phyloP scores from a whole-genome alignment of 306 rosid genomes.

The Senna siamea region DNA sequence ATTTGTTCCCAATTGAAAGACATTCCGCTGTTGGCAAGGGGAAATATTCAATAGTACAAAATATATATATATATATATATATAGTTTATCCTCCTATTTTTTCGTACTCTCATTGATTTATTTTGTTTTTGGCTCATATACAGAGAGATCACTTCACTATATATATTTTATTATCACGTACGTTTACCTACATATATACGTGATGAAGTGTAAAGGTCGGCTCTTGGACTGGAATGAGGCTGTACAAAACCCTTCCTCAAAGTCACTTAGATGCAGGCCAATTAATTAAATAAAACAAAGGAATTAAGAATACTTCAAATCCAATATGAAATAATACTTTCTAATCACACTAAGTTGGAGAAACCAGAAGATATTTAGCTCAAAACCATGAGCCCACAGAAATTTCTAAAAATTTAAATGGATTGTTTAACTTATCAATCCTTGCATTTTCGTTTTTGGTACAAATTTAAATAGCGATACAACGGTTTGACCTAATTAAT shows the following conservation, averaged over 20 bases:
- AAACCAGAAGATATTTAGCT: neutral
- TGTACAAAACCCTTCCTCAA: slow-evolving; percentile 29
- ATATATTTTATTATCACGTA: slow-evolving; percentile 8
- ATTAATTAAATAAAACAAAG: slow-evolving; percentile 11
- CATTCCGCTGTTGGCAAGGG: slow-evolving; percentile 12
- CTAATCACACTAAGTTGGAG: neutral
- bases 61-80: neutral
- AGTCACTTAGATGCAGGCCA: slow-evolving; percentile 38
- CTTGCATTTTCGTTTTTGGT: no score
- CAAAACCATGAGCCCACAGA: neutral
- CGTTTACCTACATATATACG: slow-evolving; percentile 40
- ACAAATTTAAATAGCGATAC: no score
- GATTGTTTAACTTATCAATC: no score
- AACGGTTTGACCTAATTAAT: no score
- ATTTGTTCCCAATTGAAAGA: slow-evolving; percentile 14
- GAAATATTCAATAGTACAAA: slow-evolving; percentile 13
- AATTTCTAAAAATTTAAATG: no score
- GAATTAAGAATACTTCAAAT: slow-evolving; percentile 20
- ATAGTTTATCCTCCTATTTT: no score
- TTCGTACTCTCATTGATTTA: no score
- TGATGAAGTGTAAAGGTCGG: slow-evolving; percentile 54
- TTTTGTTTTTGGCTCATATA: slow-evolving; percentile 24
- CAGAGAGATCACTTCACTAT: slow-evolving; percentile 21
- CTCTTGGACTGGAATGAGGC: slow-evolving; percentile 26
- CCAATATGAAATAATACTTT: neutral